Conservation (phyloP, 192 early-diverging fungal genomes). For the Endogone sp. region DNA sequence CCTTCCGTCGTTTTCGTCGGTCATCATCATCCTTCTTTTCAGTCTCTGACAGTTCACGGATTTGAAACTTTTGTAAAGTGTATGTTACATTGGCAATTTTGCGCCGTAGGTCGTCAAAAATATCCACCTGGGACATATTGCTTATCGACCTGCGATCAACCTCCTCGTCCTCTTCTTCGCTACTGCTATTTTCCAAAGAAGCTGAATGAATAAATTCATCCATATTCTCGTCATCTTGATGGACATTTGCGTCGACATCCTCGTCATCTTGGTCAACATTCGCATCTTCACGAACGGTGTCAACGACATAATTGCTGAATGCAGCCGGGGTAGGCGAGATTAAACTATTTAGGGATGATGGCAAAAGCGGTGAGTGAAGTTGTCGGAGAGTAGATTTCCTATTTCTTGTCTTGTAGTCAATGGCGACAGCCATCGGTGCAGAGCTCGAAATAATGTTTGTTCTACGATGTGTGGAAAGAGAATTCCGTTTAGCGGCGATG, state of each 20-base stretch:
- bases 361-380: background rate
- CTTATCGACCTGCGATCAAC: background rate
- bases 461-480: background rate
- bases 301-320: background rate
- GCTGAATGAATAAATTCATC: background rate
- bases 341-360: background rate
- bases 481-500: background rate
- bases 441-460: background rate
- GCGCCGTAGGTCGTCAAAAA: background rate
- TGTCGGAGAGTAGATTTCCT: background rate
- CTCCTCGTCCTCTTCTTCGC: background rate
- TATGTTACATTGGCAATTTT: background rate
- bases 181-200: background rate
- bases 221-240: background rate
- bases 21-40: background rate
- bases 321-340: background rate
- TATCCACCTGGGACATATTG: background rate
- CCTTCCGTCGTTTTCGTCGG: background rate
- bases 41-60: background rate
- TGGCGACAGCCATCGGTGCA: background rate
- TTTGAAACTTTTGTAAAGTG: background rate
- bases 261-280: background rate
- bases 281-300: background rate
- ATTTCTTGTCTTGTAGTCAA: background rate
- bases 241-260: background rate